A percentile compares a stretch with the other conserved stretches of the same genome.
These are phyloP conservation scores for Ampelomyces quisqualis DNA, from an alignment of 2,329 filamentous ascomycete genomes.

Conservation along the genomic window DNA sequence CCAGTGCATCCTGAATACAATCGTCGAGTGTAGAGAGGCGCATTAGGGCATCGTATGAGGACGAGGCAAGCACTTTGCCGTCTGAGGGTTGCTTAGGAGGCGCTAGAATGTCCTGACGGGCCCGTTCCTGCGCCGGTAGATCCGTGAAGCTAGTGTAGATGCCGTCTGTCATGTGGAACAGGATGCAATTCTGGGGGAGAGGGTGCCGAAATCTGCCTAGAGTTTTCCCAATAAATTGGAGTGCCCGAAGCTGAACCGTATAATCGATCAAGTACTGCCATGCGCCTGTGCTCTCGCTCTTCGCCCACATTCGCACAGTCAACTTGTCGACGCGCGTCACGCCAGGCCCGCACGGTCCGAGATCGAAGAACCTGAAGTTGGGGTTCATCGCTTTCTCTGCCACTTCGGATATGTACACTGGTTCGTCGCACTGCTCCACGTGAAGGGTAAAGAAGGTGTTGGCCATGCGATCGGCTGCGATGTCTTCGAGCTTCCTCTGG, in stretches of 20 bases:
- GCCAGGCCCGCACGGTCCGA: slow-evolving; percentile 61
- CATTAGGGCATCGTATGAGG: slow-evolving; percentile 86
- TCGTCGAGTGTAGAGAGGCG: slow-evolving; percentile 83
- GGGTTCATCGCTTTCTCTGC: slow-evolving; percentile 83
- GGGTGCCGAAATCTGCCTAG: slow-evolving; percentile 63
- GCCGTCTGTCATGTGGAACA: slow-evolving; percentile 84
- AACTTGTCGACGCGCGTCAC: slow-evolving; percentile 67
- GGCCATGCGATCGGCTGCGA: slow-evolving; percentile 71
- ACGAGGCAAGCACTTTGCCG: slow-evolving; percentile 60
- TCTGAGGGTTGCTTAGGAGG: slow-evolving; percentile 47
- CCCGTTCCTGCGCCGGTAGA: slow-evolving; percentile 54
- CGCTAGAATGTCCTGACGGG: slow-evolving; percentile 29
- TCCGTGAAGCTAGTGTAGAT: slow-evolving; percentile 76
- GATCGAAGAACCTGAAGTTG: slow-evolving; percentile 81
- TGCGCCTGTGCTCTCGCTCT: slow-evolving; percentile 53
- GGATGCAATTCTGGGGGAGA: slow-evolving; percentile 76
- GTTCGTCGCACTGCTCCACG: slow-evolving; percentile 62
- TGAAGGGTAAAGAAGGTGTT: slow-evolving; percentile 89
- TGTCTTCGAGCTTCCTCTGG: slow-evolving; percentile 74
- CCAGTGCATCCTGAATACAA: slow-evolving; percentile 85
- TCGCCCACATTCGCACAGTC: slow-evolving; percentile 73
- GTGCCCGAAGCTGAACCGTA: slow-evolving; percentile 65
- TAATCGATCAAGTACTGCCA: slow-evolving; percentile 72
- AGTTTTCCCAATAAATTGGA: slow-evolving; percentile 75
- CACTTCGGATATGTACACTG: slow-evolving; percentile 88